A percentile compares a stretch with the other conserved stretches of the same genome.
These are phyloP conservation scores for Paecilomyces sp. DNA, from an alignment of 2,329 filamentous ascomycete genomes.

Conservation along the genomic window DNA sequence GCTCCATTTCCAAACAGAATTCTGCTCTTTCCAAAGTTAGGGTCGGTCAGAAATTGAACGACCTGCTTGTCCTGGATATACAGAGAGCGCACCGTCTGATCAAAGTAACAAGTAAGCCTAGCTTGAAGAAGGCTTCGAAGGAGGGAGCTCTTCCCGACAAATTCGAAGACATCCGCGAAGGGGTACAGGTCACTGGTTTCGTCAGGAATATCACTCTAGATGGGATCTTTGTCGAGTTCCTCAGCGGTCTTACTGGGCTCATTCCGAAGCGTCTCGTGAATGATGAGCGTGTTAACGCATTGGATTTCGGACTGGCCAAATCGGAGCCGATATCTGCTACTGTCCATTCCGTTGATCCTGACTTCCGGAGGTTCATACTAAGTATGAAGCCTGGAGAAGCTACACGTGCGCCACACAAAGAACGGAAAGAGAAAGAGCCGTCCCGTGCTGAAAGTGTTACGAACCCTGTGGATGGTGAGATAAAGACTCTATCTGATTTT, in stretches of 20 bases:
- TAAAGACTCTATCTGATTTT: slow-evolving; percentile 64
- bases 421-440: slow-evolving; percentile 34
- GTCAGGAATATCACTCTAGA: slow-evolving; percentile 76
- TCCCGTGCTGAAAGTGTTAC: slow-evolving; percentile 26
- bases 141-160: slow-evolving; percentile 62
- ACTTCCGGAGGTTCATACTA: slow-evolving; percentile 61
- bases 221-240: slow-evolving; percentile 84
- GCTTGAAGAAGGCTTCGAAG: slow-evolving; percentile 67
- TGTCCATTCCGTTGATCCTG: slow-evolving; percentile 64
- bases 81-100: slow-evolving; percentile 69
- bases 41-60: slow-evolving; percentile 73
- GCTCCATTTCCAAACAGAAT: slow-evolving; percentile 68
- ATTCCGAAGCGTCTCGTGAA: slow-evolving; percentile 73
- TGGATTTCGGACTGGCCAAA: slow-evolving; percentile 71
- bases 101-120: slow-evolving; percentile 74
- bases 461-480: slow-evolving; percentile 58
- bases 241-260: slow-evolving; percentile 66
- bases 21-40: slow-evolving; percentile 72
- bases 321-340: slow-evolving; percentile 68
- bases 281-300: slow-evolving; percentile 58
- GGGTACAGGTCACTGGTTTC: slow-evolving; percentile 66
- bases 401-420: slow-evolving; percentile 41
- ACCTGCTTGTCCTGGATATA: slow-evolving; percentile 83
- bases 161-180: slow-evolving; percentile 65
- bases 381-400: slow-evolving; percentile 48